Evolutionary conservation across 331 rosid species (phyloP).

Genomic region (Malus hybrid): DNA sequence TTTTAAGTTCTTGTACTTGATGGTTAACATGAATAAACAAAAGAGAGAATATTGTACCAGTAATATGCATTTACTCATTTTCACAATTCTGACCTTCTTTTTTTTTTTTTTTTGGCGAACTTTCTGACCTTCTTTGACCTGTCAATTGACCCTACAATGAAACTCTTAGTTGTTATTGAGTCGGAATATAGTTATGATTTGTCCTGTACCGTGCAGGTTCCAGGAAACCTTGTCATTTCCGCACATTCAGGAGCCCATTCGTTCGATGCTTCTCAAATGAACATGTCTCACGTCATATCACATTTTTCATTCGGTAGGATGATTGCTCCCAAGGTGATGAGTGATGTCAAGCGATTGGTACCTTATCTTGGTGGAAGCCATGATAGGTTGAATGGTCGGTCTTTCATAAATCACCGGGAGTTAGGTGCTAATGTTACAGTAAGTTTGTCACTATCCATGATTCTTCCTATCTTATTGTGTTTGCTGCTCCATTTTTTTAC

Average conservation of each 20-base stretch:
- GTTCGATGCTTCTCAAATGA: constrained; percentile 76
- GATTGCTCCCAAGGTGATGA: constrained; percentile 53
- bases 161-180: neutral
- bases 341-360: constrained; percentile 55
- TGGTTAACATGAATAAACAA: neutral
- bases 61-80: neutral
- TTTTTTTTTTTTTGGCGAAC: too few species aligned
- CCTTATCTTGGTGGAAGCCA: constrained; percentile 75
- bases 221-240: constrained; percentile 67
- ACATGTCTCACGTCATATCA: constrained; percentile 75
- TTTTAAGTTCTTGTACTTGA: neutral
- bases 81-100: neutral
- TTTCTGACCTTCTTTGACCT: neutral
- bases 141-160: neutral
- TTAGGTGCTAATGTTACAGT: constrained; percentile 78
- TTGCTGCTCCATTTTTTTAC: neutral
- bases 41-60: neutral
- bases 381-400: constrained; percentile 66
- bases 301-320: constrained; percentile 75
- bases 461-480: neutral
- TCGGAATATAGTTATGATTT: neutral
- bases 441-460: constrained; percentile 33
- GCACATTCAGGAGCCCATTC: constrained; percentile 82
- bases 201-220: constrained; percentile 52
- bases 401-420: constrained; percentile 65